phyloP scores from a whole-genome alignment of 805 yeast genomes.

The Saccharomycopsis fermentans region DNA sequence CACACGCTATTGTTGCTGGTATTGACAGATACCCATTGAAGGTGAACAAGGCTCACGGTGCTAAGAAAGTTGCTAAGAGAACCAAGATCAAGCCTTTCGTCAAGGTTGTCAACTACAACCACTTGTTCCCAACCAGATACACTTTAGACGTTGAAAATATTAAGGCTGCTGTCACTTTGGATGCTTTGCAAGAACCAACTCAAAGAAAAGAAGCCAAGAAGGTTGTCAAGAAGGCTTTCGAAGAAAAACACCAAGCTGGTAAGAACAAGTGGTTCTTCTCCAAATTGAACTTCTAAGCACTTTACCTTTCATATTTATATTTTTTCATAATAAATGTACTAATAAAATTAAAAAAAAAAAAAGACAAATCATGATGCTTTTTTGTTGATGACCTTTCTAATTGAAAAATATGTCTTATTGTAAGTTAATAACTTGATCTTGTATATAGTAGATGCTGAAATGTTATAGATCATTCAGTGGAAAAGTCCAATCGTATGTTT shows the following conservation, averaged over 20 bases:
- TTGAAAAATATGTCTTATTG: background rate
- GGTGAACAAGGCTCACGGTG: slow-evolving; percentile 91
- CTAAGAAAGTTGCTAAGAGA: slow-evolving; percentile 94
- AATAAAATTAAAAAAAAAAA: background rate
- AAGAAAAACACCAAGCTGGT: slow-evolving; percentile 98
- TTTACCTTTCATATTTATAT: slow-evolving; percentile 7
- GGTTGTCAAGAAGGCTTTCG: slow-evolving; percentile 97
- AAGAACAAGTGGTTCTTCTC: slow-evolving; percentile 99
- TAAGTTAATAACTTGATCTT: background rate
- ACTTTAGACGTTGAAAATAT: slow-evolving; percentile 92
- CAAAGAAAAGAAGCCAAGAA: slow-evolving; percentile 99
- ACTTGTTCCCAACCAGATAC: slow-evolving; percentile 99
- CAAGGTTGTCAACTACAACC: slow-evolving; percentile 99
- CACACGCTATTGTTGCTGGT: slow-evolving; percentile 99
- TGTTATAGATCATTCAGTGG: too few relatives aligned
- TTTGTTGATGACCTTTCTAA: background rate
- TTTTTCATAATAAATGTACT: slow-evolving; percentile 3
- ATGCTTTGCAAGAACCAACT: slow-evolving; percentile 93
- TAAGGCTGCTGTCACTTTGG: slow-evolving; percentile 85
- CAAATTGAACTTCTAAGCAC: slow-evolving; percentile 77
- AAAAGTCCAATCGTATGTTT: too few relatives aligned
- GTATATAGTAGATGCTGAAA: too few relatives aligned
- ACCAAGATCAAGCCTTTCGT: slow-evolving; percentile 98
- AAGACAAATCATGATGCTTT: background rate
- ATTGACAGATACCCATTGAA: slow-evolving; percentile 96